Evolutionary conservation across 1,284 basidiomycete genomes (phyloP).

Genomic region (Mycena sp.): DNA sequence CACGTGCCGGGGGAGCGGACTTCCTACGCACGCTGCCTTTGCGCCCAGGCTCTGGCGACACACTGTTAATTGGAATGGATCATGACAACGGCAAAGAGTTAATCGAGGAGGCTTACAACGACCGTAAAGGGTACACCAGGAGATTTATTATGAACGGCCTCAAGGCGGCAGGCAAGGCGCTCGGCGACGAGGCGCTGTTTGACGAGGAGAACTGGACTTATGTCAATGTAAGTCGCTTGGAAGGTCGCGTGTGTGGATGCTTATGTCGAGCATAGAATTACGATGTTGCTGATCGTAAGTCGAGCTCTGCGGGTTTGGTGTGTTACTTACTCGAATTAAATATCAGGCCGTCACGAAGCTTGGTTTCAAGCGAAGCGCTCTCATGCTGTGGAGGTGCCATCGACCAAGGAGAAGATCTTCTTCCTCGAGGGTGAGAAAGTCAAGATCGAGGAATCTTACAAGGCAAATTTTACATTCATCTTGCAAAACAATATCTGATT

Average conservation of each 20-base stretch:
- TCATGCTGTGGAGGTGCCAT: slow-evolving; percentile 69
- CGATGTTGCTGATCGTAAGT: slow-evolving; percentile 75
- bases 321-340: slow-evolving; percentile 12
- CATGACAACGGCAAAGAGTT: slow-evolving; percentile 74
- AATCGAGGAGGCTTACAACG: slow-evolving; percentile 88
- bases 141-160: slow-evolving; percentile 95
- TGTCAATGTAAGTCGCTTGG: slow-evolving; percentile 50
- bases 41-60: slow-evolving; percentile 75
- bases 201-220: slow-evolving; percentile 85
- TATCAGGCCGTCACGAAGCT: slow-evolving; percentile 84
- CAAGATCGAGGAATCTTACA: slow-evolving; percentile 89
- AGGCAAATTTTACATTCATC: slow-evolving; percentile 60
- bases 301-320: not conserved
- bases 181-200: slow-evolving; percentile 73
- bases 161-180: slow-evolving; percentile 63
- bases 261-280: slow-evolving; percentile 61
- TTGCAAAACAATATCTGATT: not conserved
- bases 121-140: slow-evolving; percentile 79
- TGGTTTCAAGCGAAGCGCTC: slow-evolving; percentile 78
- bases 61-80: slow-evolving; percentile 86
- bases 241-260: not conserved
- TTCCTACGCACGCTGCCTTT: slow-evolving; percentile 88
- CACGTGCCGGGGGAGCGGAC: slow-evolving; percentile 72
- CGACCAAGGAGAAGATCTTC: slow-evolving; percentile 50
- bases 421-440: slow-evolving; percentile 82